Conservation (phyloP, 2,329 filamentous ascomycete genomes). For the Monosporascus ibericus region DNA sequence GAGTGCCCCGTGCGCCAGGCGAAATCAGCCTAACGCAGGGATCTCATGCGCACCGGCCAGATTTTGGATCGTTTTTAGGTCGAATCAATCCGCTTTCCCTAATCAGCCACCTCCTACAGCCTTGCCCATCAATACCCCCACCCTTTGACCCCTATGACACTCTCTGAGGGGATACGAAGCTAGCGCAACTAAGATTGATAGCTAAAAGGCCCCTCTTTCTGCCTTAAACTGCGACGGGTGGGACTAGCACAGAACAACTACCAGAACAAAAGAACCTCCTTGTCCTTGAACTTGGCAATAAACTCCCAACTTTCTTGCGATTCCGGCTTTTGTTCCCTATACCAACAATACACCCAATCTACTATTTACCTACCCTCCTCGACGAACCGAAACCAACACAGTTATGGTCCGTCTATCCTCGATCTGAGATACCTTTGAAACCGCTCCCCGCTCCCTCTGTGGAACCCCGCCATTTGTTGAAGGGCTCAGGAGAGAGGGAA, state of each 20-base stretch:
- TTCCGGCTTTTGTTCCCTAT: neutral
- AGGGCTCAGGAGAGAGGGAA: conserved; percentile 12
- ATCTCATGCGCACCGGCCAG: no score
- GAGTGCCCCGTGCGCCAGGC: neutral
- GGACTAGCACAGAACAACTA: neutral
- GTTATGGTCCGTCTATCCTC: neutral
- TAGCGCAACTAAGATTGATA: neutral
- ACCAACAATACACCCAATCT: neutral
- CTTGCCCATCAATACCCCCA: neutral
- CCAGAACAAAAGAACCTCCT: neutral
- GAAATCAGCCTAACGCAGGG: neutral
- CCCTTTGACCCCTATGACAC: no score
- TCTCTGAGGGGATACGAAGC: neutral
- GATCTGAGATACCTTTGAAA: neutral
- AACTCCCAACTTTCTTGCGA: neutral
- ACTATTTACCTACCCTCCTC: neutral
- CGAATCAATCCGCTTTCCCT: neutral
- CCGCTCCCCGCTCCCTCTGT: conserved; percentile 10
- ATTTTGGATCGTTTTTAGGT: no score
- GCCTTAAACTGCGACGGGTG: neutral
- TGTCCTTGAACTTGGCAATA: neutral
- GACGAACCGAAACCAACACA: neutral
- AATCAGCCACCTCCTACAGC: neutral
- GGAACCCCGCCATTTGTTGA: conserved; percentile 14
- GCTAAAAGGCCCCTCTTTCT: neutral